Evolutionary conservation across 345 rosid species (phyloP), one percentile per base, ranked within the genome.

Genomic region (Rhodamnia argentea): DNA sequence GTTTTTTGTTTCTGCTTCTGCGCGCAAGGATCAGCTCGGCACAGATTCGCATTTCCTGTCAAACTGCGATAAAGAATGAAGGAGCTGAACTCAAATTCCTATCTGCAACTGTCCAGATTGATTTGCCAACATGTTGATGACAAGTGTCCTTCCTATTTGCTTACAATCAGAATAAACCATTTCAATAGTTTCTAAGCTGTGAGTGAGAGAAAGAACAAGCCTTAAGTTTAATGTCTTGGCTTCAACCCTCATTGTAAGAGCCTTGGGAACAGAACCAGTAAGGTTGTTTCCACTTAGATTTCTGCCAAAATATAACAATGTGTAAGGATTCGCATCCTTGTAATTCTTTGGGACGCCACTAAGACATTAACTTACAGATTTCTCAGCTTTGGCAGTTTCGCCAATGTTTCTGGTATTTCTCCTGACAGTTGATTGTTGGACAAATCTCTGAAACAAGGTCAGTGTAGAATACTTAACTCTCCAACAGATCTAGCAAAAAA

Each of bases 381-480:
- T 52, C 75, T 90, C 89, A 90, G 52, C 40, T 62, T 87, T 50
- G 84, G 75, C 87, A 89, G 52, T 54, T n/a, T 76, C 2, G 89
- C 87, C 3, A 92, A 55, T 78, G 90, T 86, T 57, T 86, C 47
- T 9, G 92, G 92, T 47, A 90, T 58, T 11, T 86, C 10, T 15
- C 93, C 90, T 0, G 87, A 84, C 37, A 90, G 85, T 52, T 64
- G 88, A 78, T 89, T 91, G 76, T 88, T 75, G 47, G 94, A 92
- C 42, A 89, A 87, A 83, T 90, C 87, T 58, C 92, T 92, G 57
- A 44, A 75, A 78, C 18, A 84, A 51, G 62, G 29, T 27, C 62
- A 0, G 26, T 58, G 62, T 11, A 58, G 20, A 58, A 58, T 58
- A 26, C 62, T 26, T 58, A 58, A 58, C 5, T 13, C 62, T 58